phyloP scores from a whole-genome alignment of 2,329 filamentous ascomycete species.

The Gnomoniopsis smithogilvyi region DNA sequence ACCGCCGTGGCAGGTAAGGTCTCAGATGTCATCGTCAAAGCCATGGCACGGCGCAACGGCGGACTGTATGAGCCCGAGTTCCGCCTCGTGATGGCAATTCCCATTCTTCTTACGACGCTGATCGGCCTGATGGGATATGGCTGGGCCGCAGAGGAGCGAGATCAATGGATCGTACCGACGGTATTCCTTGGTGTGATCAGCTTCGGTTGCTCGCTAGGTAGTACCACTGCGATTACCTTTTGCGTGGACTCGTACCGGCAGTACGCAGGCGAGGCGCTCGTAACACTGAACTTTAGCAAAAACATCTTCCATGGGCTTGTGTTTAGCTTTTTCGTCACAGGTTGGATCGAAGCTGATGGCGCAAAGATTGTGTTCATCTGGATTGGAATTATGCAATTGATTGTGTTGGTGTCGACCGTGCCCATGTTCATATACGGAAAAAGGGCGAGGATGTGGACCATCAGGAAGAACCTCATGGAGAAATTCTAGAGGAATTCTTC shows the following conservation, averaged over 20 bases:
- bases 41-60: conserved; percentile 81
- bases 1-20: conserved; percentile 87
- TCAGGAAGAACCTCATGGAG: conserved; percentile 82
- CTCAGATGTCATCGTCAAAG: conserved; percentile 79
- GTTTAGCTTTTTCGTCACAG: conserved; percentile 83
- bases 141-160: conserved; percentile 75
- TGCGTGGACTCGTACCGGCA: conserved; percentile 90
- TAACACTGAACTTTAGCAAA: conserved; percentile 92
- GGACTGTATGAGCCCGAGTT: conserved; percentile 96
- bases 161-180: conserved; percentile 89
- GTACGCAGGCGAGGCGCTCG: conserved; percentile 90
- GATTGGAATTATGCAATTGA: conserved; percentile 81
- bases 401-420: conserved; percentile 69
- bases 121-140: conserved; percentile 93
- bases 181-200: conserved; percentile 89
- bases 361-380: conserved; percentile 76
- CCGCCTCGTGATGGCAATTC: conserved; percentile 80
- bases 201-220: conserved; percentile 87
- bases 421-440: conserved; percentile 97
- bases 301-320: conserved; percentile 89
- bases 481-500: conserved; percentile 37
- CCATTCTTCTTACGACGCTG: conserved; percentile 73
- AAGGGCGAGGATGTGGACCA: conserved; percentile 89
- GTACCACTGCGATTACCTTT: conserved; percentile 90
- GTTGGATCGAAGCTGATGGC: conserved; percentile 76